Percentiles rank a stretch among this genome's conserved stretches.
phyloP scores from a whole-genome alignment of 169 alveolate genomes.

The Plasmodium malariae region DNA sequence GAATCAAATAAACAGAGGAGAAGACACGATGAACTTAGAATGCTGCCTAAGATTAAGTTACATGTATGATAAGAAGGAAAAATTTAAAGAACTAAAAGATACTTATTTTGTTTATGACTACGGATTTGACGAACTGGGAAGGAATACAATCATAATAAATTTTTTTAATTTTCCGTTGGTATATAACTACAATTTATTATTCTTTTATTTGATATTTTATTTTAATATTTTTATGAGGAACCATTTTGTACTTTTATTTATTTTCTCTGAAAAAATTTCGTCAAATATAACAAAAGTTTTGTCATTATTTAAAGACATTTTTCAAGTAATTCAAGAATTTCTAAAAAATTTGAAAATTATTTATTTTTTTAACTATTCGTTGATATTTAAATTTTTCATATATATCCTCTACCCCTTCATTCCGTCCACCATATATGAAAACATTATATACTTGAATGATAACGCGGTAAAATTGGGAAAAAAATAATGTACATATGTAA shows the following conservation, averaged over 20 bases:
- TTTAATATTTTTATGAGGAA: constrained; percentile 44
- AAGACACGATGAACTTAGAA: constrained; percentile 38
- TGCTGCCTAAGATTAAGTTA: constrained; percentile 33
- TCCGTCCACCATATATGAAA: constrained; percentile 39
- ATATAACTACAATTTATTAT: constrained; percentile 39
- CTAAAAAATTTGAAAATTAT: constrained; percentile 34
- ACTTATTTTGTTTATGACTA: constrained; percentile 30
- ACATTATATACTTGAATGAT: constrained; percentile 20
- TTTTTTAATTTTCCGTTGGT: constrained; percentile 33
- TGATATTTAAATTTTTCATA: constrained; percentile 35
- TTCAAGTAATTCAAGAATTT: constrained; percentile 38
- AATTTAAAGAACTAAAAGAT: constrained; percentile 34
- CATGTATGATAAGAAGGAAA: constrained; percentile 31
- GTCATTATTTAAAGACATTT: constrained; percentile 53
- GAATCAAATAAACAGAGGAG: constrained; percentile 23
- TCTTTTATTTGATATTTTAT: constrained; percentile 29
- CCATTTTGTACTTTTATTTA: constrained; percentile 46
- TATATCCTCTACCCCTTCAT: constrained; percentile 59
- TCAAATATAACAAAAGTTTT: constrained; percentile 37
- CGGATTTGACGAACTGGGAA: constrained; percentile 36
- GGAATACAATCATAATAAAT: constrained; percentile 31
- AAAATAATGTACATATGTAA: not conserved
- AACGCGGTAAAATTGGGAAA: not conserved
- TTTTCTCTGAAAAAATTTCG: constrained; percentile 32
- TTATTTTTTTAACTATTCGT: constrained; percentile 51